phyloP scores from a whole-genome alignment of 768 basidiomycete species.

The Hortiboletus flavorubellus region DNA sequence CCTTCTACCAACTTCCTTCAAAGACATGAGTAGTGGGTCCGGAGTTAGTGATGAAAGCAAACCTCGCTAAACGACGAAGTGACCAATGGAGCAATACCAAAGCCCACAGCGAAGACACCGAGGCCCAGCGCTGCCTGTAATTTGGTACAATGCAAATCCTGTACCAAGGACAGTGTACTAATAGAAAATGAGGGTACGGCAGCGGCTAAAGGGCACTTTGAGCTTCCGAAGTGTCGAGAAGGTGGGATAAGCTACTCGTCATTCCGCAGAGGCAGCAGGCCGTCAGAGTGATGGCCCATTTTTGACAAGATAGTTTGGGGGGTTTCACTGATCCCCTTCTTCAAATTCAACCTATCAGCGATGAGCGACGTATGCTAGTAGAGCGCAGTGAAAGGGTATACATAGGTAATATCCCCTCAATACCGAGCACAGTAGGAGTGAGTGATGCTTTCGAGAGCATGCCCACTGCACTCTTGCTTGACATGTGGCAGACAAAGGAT shows the following conservation, averaged over 20 bases:
- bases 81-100: constrained; percentile 57
- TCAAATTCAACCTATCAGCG: constrained; percentile 37
- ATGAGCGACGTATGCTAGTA: neutral
- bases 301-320: constrained; percentile 36
- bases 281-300: constrained; percentile 41
- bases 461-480: constrained; percentile 1
- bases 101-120: constrained; percentile 55
- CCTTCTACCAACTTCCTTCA: constrained; percentile 60
- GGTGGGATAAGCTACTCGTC: constrained; percentile 7
- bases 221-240: neutral
- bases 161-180: constrained; percentile 53
- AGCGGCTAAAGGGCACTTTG: constrained; percentile 37
- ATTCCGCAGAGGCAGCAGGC: constrained; percentile 26
- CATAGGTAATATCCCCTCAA: constrained; percentile 1
- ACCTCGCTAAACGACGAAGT: constrained; percentile 65
- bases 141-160: constrained; percentile 39
- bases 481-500: constrained; percentile 7
- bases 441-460: neutral
- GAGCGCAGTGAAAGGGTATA: neutral
- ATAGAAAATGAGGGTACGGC: constrained; percentile 49
- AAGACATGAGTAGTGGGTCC: neutral
- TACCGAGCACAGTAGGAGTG: neutral
- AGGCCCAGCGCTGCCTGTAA: constrained; percentile 47
- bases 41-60: neutral
- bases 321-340: constrained; percentile 37